Evolutionary conservation across 2,329 filamentous ascomycete species (phyloP), one percentile per base, ranked within the genome.

Genomic region (Trichoderma aggressivum): DNA sequence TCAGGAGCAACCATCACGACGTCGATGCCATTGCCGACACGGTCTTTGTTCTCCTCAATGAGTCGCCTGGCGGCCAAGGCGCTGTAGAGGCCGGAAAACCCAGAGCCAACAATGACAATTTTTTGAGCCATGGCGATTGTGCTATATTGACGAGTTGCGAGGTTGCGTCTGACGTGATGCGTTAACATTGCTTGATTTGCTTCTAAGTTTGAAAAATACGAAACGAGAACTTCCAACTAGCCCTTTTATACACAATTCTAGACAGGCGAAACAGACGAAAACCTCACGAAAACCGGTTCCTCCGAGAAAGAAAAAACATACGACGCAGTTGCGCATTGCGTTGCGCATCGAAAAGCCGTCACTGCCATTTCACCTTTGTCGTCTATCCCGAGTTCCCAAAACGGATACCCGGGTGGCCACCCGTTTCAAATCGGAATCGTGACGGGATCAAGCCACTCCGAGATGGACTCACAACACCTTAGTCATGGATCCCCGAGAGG

Each of bases 51-150:
- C 18, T 78, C 72, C 10, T 74, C 73, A 14, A 80, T 74, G 14
- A 81, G 77, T 2, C 80, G 77, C 60, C 75, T 76, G 28, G 81
- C 80, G 7, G 79, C 73, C 1, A 82, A 74, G 7, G 81, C 81
- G 43, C 80, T 81, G 79, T 79, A 81, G 2, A 81, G 64, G 11
- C 80, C 80, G 26, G 79, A 78, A 59, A 82, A 81, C 0, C 80
- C 80, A n/a, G 79, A 72, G 3, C 80, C 80, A 34, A 81, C n/a
- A 21, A 70, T 63, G 32, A 61, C 64, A 6, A 68, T 68, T 7
- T 26, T 58, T 47, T 60, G 64, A 60, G 64, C 26, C 64, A 68
- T 59, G 28, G 36, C 5, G 5, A 18, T 18, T 6, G 34, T 32
- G 36, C 14, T 32, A 5, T 47, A 53, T 30, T 32, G 39, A 32